phyloP scores from a whole-genome alignment of 768 basidiomycete species.

The Mycena alexandri region DNA sequence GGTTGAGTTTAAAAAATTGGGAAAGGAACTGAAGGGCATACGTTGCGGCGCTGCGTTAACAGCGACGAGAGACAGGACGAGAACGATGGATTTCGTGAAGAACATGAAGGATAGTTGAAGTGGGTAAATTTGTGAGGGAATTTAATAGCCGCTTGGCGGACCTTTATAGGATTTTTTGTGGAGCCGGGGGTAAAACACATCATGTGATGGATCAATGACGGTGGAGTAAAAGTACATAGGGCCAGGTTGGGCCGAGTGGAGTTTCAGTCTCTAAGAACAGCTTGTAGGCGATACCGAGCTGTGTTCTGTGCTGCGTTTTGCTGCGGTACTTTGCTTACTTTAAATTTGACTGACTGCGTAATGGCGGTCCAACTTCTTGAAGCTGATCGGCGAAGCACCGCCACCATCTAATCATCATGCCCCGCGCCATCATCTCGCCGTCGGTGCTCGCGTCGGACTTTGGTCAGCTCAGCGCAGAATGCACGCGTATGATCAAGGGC shows the following conservation, averaged over 20 bases:
- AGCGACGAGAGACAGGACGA: conserved; percentile 50
- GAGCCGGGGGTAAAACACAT: background rate
- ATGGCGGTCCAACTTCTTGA: no score
- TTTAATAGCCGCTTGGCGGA: conserved; percentile 34
- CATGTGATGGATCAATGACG: no score
- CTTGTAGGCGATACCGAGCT: no score
- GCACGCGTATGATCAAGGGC: conserved; percentile 93
- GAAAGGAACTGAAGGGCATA: background rate
- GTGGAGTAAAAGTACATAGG: no score
- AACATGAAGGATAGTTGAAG: conserved; percentile 57
- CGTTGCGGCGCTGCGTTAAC: conserved; percentile 52
- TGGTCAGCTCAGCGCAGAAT: conserved; percentile 94
- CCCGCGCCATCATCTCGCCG: conserved; percentile 91
- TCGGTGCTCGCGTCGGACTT: conserved; percentile 98
- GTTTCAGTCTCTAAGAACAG: no score
- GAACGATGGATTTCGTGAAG: conserved; percentile 48
- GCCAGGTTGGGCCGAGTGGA: no score
- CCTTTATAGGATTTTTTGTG: conserved; percentile 5
- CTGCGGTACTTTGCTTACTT: no score
- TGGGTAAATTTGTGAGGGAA: conserved; percentile 24
- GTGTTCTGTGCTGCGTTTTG: no score
- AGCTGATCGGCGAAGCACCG: no score
- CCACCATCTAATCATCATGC: no score
- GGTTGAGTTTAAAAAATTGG: background rate
- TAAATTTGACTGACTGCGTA: no score